Conservation (phyloP, 2,329 filamentous ascomycete species). For the Cryphonectria japonica region DNA sequence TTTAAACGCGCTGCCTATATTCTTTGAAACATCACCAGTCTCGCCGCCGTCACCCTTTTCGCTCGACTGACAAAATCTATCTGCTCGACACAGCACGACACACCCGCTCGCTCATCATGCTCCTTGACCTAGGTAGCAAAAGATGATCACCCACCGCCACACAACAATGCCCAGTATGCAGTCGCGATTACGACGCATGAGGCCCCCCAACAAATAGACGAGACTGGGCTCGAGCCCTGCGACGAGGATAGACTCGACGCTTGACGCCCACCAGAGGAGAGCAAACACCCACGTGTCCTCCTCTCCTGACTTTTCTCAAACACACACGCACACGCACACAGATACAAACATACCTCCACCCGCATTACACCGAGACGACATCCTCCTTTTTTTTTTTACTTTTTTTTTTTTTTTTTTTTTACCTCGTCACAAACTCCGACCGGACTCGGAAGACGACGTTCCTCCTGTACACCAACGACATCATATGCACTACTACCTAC, state of each 20-base stretch:
- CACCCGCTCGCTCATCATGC: neutral
- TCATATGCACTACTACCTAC: neutral
- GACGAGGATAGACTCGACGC: neutral
- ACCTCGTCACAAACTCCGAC: neutral
- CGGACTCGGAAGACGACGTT: neutral
- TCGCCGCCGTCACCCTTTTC: neutral
- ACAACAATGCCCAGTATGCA: neutral
- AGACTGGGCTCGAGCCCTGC: neutral
- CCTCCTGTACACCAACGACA: neutral
- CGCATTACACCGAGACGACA: neutral
- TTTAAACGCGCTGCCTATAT: constrained; percentile 47
- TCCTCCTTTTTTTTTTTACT: neutral
- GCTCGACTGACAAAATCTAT: neutral
- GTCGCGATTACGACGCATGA: neutral
- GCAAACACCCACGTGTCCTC: neutral
- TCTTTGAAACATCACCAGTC: neutral
- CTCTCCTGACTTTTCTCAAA: neutral
- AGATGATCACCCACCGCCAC: neutral
- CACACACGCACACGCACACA: neutral
- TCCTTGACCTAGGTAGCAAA: neutral
- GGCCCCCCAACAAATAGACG: neutral
- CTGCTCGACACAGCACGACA: neutral
- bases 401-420: neutral
- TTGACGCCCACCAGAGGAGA: neutral
- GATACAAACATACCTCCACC: neutral